Conservation (phyloP, 1,139 yeast genomes). For the Saccharomycopsis crataegensis region DNA sequence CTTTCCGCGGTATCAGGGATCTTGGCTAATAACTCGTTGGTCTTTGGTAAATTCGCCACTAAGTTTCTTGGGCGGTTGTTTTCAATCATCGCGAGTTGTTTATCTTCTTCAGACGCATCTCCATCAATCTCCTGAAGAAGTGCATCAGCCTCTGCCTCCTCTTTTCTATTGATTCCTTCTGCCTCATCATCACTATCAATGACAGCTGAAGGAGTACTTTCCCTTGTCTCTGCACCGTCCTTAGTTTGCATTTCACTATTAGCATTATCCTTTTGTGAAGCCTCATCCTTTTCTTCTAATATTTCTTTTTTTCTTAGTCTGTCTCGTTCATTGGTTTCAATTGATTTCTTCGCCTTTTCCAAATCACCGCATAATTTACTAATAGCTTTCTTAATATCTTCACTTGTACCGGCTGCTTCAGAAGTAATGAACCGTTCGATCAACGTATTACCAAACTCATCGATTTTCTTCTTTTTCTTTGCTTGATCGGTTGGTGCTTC, state of each 20-base stretch:
- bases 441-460: background rate
- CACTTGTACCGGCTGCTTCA: background rate
- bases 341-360: background rate
- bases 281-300: conserved; percentile 24
- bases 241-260: conserved; percentile 17
- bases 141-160: conserved; percentile 14
- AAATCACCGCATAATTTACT: background rate
- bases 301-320: conserved; percentile 22
- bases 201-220: background rate
- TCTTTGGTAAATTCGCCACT: conserved; percentile 42
- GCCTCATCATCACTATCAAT: conserved; percentile 19
- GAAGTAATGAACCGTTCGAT: conserved; percentile 1
- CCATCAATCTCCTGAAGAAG: conserved; percentile 10
- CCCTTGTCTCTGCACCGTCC: conserved; percentile 3
- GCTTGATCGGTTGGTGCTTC: background rate
- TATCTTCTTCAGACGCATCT: conserved; percentile 21
- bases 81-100: conserved; percentile 27
- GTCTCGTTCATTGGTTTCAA: background rate
- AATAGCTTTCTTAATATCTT: background rate
- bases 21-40: conserved; percentile 43
- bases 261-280: conserved; percentile 11
- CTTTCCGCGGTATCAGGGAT: conserved; percentile 55
- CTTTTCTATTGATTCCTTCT: conserved; percentile 18
- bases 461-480: background rate
- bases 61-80: conserved; percentile 50